Evolutionary conservation across 1,284 basidiomycete genomes (phyloP).

Genomic region (Naganishia sp.): DNA sequence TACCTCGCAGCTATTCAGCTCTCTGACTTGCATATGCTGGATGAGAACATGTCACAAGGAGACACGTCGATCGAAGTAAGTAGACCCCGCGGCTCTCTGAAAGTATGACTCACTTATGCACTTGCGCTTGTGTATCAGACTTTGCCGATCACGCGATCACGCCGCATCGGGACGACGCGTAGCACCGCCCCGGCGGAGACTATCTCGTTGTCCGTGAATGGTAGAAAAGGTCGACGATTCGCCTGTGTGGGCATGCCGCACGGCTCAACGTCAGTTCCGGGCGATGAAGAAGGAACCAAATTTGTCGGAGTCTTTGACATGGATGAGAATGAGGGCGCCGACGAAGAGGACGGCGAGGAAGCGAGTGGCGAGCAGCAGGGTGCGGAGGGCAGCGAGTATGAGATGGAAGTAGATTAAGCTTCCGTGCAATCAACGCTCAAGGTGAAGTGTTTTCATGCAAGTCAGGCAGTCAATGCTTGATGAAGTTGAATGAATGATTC

Average conservation of each 20-base stretch:
- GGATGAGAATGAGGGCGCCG: constrained; percentile 13
- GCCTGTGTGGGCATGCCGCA: constrained; percentile 19
- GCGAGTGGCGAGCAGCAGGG: background rate
- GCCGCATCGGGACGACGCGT: constrained; percentile 5
- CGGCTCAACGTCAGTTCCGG: background rate
- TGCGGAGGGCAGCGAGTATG: background rate
- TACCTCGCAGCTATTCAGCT: background rate
- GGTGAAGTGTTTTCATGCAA: background rate
- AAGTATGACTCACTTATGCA: too few relatives aligned
- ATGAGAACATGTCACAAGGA: background rate
- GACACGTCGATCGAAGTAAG: too few relatives aligned
- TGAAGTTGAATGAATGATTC: background rate
- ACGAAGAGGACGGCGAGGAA: constrained; percentile 6
- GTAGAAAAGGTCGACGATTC: constrained; percentile 27
- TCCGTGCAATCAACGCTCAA: background rate
- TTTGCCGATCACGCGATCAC: constrained; percentile 14
- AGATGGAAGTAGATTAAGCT: constrained; percentile 19
- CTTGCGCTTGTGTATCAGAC: too few relatives aligned
- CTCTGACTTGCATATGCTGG: constrained; percentile 5
- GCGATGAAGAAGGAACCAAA: background rate
- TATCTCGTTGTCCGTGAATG: constrained; percentile 16
- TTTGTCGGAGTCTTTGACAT: constrained; percentile 15
- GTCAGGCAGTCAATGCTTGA: background rate
- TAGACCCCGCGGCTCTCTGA: too few relatives aligned
- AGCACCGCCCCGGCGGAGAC: background rate